Conservation (phyloP, 805 yeast species). For the Brettanomyces nanus region DNA sequence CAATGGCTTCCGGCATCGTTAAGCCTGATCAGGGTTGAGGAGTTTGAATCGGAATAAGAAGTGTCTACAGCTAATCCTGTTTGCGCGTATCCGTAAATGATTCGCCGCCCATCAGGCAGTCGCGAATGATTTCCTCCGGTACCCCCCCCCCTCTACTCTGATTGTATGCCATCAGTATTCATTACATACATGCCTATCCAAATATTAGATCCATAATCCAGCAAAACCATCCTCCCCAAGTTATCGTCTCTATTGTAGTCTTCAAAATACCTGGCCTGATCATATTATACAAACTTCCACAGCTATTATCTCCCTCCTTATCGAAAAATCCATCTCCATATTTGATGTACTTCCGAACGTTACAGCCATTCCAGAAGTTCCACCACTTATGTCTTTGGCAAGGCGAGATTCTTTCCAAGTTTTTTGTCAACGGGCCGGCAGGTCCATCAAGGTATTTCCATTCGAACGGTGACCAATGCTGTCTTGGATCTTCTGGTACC, state of each 20-base stretch:
- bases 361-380: slow-evolving; percentile 81
- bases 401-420: slow-evolving; percentile 56
- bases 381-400: slow-evolving; percentile 91
- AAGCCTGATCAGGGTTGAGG: too few relatives aligned
- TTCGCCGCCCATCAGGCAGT: too few relatives aligned
- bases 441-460: slow-evolving; percentile 93
- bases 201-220: slow-evolving; percentile 32
- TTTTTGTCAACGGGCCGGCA: slow-evolving; percentile 77
- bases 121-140: too few relatives aligned
- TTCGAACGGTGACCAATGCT: slow-evolving; percentile 80
- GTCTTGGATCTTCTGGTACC: slow-evolving; percentile 63
- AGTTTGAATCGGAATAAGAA: too few relatives aligned
- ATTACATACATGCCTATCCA: too few relatives aligned
- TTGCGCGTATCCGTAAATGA: too few relatives aligned
- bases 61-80: too few relatives aligned
- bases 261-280: slow-evolving; percentile 20
- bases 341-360: slow-evolving; percentile 61
- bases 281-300: slow-evolving; percentile 41
- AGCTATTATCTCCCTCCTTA: slow-evolving; percentile 69
- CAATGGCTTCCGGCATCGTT: too few relatives aligned
- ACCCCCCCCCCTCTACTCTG: too few relatives aligned
- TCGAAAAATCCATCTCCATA: slow-evolving; percentile 81
- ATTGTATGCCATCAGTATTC: too few relatives aligned
- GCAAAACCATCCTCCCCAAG: slow-evolving; percentile 40
- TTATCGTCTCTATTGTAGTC: slow-evolving; percentile 26